A percentile compares a stretch with the other conserved stretches of the same genome.
Evolutionary conservation across 768 basidiomycete species (phyloP).

Genomic region (Amanita rubescens): DNA sequence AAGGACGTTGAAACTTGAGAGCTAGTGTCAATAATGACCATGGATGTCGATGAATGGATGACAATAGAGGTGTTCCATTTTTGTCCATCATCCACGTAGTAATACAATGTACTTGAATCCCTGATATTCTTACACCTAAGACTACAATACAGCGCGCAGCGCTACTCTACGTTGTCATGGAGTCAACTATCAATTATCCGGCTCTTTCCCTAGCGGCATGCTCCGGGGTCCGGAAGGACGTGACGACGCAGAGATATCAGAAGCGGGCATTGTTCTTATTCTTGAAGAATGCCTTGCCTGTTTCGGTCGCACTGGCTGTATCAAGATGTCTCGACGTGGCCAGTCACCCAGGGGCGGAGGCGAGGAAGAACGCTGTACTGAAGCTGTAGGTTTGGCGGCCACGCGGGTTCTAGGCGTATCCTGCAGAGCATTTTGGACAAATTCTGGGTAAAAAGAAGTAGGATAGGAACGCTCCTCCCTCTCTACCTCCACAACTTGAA

Average conservation of each 20-base stretch:
- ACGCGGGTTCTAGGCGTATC: conserved; percentile 11
- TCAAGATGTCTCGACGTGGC: conserved; percentile 39
- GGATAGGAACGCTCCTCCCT: conserved; percentile 12
- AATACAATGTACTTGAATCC: too few species aligned
- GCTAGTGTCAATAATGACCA: too few species aligned
- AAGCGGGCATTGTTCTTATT: not conserved
- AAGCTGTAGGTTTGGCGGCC: not conserved
- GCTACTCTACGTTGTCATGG: not conserved
- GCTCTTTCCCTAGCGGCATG: not conserved
- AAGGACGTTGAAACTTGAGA: too few species aligned
- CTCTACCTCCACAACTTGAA: conserved; percentile 15
- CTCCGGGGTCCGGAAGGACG: not conserved
- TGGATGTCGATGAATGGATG: too few species aligned
- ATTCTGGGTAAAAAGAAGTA: conserved; percentile 21
- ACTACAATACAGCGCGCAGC: not conserved
- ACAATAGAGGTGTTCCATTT: too few species aligned
- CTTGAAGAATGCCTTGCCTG: not conserved
- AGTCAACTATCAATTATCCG: not conserved
- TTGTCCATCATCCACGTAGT: too few species aligned
- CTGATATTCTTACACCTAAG: too few species aligned
- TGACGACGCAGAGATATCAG: not conserved
- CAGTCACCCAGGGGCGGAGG: conserved; percentile 43
- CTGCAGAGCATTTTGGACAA: conserved; percentile 17
- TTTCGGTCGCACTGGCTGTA: conserved; percentile 20
- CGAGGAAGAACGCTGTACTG: conserved; percentile 24